These are phyloP conservation scores for Ciborinia camelliae DNA, from an alignment of 2,329 filamentous ascomycete genomes.

Conservation along the genomic window DNA sequence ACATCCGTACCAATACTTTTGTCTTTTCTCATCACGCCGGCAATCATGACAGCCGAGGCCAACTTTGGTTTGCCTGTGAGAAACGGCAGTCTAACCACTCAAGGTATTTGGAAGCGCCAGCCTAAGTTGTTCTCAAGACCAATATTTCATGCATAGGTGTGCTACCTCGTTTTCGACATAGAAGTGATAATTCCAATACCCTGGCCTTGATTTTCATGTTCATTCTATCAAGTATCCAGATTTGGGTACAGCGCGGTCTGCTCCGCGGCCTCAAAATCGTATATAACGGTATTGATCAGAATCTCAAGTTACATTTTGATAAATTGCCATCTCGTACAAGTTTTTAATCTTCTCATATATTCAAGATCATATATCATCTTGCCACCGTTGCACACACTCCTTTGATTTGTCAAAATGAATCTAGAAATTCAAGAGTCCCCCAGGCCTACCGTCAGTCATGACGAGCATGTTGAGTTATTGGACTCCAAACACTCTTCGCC, in stretches of 20 bases:
- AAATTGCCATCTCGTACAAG: too few species aligned
- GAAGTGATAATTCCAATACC: background rate
- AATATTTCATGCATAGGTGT: background rate
- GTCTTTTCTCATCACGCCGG: background rate
- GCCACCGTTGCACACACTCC: too few species aligned
- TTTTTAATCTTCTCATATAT: background rate
- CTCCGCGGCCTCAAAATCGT: background rate
- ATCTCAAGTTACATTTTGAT: background rate
- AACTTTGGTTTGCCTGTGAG: background rate
- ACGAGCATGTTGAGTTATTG: background rate
- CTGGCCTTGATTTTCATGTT: background rate
- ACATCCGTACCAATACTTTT: background rate
- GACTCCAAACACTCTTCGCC: slow-evolving; percentile 3
- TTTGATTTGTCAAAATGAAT: background rate
- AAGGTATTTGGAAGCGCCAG: background rate
- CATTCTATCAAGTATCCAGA: background rate
- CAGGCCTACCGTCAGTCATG: background rate
- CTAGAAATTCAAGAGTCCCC: background rate
- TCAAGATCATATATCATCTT: background rate
- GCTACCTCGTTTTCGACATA: background rate
- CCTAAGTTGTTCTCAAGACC: background rate
- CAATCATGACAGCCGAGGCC: background rate
- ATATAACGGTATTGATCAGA: background rate
- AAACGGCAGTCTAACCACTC: background rate
- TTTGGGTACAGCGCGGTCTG: background rate